phyloP scores from a whole-genome alignment of 805 yeast genomes.

The Candida quercuum region DNA sequence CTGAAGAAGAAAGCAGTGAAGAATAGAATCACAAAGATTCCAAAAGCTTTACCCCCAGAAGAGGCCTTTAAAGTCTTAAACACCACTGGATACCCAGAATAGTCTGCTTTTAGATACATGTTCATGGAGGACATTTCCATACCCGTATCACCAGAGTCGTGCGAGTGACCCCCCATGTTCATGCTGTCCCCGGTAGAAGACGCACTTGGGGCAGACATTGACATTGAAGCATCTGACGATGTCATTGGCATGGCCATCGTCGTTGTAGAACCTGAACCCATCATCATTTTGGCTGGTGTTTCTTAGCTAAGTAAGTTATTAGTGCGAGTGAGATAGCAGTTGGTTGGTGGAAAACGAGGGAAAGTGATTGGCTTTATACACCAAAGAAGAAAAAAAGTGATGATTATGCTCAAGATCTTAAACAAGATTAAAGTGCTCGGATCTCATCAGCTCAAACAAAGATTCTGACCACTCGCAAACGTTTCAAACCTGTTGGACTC shows the following conservation, averaged over 20 bases:
- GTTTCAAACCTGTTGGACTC: too few species aligned
- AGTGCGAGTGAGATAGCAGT: too few species aligned
- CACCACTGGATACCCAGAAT: constrained; percentile 53
- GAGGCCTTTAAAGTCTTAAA: constrained; percentile 51
- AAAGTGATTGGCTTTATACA: too few species aligned
- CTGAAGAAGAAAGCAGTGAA: constrained; percentile 54
- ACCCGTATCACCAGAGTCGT: constrained; percentile 4
- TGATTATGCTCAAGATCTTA: too few species aligned
- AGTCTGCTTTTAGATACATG: constrained; percentile 48
- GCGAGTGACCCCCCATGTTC: constrained; percentile 8
- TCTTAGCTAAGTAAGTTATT: too few species aligned
- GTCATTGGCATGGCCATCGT: constrained; percentile 13
- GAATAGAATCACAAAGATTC: constrained; percentile 60
- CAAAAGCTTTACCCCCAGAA: constrained; percentile 60
- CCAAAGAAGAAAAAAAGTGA: too few species aligned
- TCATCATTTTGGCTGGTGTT: constrained; percentile 20
- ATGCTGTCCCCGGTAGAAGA: constrained; percentile 8
- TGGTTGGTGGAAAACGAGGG: too few species aligned
- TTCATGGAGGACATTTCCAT: constrained; percentile 53
- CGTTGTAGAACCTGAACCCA: constrained; percentile 20
- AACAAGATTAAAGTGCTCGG: too few species aligned
- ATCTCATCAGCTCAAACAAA: too few species aligned
- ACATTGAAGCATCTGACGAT: constrained; percentile 6
- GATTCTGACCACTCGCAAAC: too few species aligned
- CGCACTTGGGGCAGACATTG: constrained; percentile 5